Evolutionary conservation across 2,329 filamentous ascomycete genomes (phyloP), one percentile per base, ranked within the genome.

Genomic region (Microascus cirrosus): DNA sequence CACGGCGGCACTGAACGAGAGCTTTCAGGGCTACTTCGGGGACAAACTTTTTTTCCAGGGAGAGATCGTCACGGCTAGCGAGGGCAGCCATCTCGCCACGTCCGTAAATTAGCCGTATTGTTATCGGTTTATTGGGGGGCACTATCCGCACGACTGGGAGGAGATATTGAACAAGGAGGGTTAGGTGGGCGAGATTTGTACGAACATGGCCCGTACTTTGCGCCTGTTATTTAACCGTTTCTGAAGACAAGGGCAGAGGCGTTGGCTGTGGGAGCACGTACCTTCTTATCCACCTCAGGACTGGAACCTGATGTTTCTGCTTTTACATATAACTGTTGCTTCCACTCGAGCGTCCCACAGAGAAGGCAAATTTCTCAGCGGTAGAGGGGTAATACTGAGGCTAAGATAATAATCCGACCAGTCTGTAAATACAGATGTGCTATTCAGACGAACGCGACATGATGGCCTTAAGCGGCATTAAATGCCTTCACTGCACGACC

Each of bases 11-110:
- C 66, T 84, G 0, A 73, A 74, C 20, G 64, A 67, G 2, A 67
- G 70, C 0, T 84, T 83, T 61, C 60, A 62, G 0, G 60, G 66
- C 1, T 76, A 79, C 59, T 83, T 84, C 18, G 51, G 60, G 12
- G 68, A 70, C 1, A 61, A 64, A 0, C 63, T 74, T 42, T 67
- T 73, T 12, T 61, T 69, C 0, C 66, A 77, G 13, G 70, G 72
- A 18, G 65, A 72, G n/a, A 69, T 71, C 0, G 62, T 77, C 0
- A 67, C 71, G 2, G 77, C 74, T 0, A 79, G 75, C 51, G 84
- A 86, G 62, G 83, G 86, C 60, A 61, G 61, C 0, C 62, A 65
- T 6, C 52, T 69, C 3, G 65, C 67, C 1, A 61, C 62, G 8
- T 60, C 0, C 6, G 60, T 59, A 10, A 15, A 15, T 13, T 10